Percentiles rank a stretch among this genome's conserved stretches.
Conservation (phyloP, 768 basidiomycete genomes). For the Neoboletus subvelutipes region DNA sequence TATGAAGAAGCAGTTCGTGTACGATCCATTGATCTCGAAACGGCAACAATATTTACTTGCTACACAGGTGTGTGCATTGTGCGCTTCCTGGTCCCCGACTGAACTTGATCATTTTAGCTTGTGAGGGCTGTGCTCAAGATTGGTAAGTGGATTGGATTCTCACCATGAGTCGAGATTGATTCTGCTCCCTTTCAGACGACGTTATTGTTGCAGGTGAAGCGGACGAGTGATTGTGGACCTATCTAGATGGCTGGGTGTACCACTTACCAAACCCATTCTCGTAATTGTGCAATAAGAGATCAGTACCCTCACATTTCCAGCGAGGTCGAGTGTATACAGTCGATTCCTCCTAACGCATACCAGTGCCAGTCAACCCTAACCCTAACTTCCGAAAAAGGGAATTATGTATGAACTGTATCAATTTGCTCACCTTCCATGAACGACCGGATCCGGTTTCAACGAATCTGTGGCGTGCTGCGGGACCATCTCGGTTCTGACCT, state of each 20-base stretch:
- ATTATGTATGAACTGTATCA: neutral
- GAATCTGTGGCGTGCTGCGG: neutral
- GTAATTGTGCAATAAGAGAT: conserved; percentile 23
- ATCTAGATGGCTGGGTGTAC: conserved; percentile 16
- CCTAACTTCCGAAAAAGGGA: too few species aligned
- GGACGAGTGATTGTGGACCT: conserved; percentile 50
- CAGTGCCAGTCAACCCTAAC: too few species aligned
- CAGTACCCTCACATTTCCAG: too few species aligned
- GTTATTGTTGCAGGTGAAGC: conserved; percentile 73
- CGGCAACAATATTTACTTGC: conserved; percentile 95
- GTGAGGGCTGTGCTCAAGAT: conserved; percentile 88
- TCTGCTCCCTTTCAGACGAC: conserved; percentile 54
- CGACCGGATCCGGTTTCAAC: neutral
- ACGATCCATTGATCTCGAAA: conserved; percentile 96
- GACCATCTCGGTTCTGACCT: neutral
- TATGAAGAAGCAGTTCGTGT: conserved; percentile 97
- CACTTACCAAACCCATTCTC: conserved; percentile 18
- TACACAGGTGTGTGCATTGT: conserved; percentile 67
- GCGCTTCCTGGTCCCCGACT: neutral
- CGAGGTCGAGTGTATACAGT: too few species aligned
- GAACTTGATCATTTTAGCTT: conserved; percentile 44
- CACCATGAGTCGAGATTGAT: conserved; percentile 1
- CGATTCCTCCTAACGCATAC: too few species aligned
- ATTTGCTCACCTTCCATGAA: neutral
- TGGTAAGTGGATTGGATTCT: conserved; percentile 44